Percentiles rank a stretch among this genome's conserved stretches.
phyloP scores from a whole-genome alignment of 805 yeast species.

The Candida insectalens region DNA sequence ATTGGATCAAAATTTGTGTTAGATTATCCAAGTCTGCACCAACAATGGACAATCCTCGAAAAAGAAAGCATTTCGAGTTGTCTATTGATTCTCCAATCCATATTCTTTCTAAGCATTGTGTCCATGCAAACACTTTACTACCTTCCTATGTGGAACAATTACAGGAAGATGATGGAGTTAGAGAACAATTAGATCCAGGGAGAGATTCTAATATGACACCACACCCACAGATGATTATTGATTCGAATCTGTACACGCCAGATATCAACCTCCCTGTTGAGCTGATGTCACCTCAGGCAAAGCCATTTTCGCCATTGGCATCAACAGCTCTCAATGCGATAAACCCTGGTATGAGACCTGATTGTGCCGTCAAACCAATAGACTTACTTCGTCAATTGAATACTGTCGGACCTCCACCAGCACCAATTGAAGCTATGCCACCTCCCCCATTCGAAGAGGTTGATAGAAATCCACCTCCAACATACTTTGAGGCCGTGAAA shows the following conservation, averaged over 20 bases:
- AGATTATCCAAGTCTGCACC: constrained; percentile 65
- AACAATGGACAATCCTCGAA: constrained; percentile 30
- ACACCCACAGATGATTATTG: constrained; percentile 18
- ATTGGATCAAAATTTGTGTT: constrained; percentile 89
- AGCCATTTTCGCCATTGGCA: constrained; percentile 41
- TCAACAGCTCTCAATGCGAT: constrained; percentile 23
- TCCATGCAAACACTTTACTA: constrained; percentile 68
- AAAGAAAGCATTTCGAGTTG: constrained; percentile 87
- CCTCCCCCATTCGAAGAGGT: constrained; percentile 22
- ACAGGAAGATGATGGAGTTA: constrained; percentile 3
- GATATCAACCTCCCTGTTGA: constrained; percentile 30
- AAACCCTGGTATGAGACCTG: constrained; percentile 18
- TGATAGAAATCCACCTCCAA: constrained; percentile 18
- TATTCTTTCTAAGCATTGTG: constrained; percentile 64
- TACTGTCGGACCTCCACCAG: constrained; percentile 42
- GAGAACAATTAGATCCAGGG: constrained; percentile 2
- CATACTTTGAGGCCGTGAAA: constrained; percentile 17
- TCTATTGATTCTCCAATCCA: constrained; percentile 93
- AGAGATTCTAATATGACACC: constrained; percentile 21
- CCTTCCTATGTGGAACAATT: constrained; percentile 50
- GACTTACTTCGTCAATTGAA: constrained; percentile 8
- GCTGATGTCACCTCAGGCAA: constrained; percentile 55
- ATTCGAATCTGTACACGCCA: constrained; percentile 49
- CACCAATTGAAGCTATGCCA: constrained; percentile 36
- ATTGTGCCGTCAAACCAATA: constrained; percentile 7